A percentile compares a stretch with the other conserved stretches of the same genome.
Evolutionary conservation across 768 basidiomycete genomes (phyloP).

Genomic region (Boletus edulis): DNA sequence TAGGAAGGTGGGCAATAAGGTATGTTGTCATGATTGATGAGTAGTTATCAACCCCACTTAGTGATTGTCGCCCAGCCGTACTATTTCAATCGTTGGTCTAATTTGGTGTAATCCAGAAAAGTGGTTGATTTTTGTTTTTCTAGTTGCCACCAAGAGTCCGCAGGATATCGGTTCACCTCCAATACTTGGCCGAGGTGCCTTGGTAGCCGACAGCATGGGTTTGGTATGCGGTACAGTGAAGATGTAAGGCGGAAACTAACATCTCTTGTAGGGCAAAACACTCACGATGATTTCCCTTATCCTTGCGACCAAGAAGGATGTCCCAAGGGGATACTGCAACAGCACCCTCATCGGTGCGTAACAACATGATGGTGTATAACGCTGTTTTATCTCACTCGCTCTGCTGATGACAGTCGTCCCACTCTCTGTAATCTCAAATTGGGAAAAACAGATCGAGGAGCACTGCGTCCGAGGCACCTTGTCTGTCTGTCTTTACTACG

Average conservation of each 20-base stretch:
- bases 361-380: background rate
- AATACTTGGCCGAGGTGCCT: conserved; percentile 74
- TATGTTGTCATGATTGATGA: conserved; percentile 22
- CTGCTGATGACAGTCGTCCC: conserved; percentile 57
- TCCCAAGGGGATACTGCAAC: conserved; percentile 53
- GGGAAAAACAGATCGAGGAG: conserved; percentile 81
- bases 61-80: conserved; percentile 39
- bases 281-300: conserved; percentile 83
- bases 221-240: conserved; percentile 32
- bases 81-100: conserved; percentile 62
- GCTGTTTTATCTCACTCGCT: background rate
- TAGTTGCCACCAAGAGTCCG: conserved; percentile 81
- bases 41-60: background rate
- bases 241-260: conserved; percentile 1
- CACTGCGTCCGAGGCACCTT: conserved; percentile 58
- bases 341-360: conserved; percentile 76
- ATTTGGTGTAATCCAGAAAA: background rate
- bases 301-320: conserved; percentile 70
- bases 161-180: conserved; percentile 55
- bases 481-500: conserved; percentile 67
- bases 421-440: conserved; percentile 82
- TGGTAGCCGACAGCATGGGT: conserved; percentile 91
- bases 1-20: conserved; percentile 54
- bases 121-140: conserved; percentile 1
- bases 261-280: conserved; percentile 73